These are phyloP conservation scores for Fusarium caatingaense DNA, from an alignment of 2,329 filamentous ascomycete genomes.

Conservation along the genomic window DNA sequence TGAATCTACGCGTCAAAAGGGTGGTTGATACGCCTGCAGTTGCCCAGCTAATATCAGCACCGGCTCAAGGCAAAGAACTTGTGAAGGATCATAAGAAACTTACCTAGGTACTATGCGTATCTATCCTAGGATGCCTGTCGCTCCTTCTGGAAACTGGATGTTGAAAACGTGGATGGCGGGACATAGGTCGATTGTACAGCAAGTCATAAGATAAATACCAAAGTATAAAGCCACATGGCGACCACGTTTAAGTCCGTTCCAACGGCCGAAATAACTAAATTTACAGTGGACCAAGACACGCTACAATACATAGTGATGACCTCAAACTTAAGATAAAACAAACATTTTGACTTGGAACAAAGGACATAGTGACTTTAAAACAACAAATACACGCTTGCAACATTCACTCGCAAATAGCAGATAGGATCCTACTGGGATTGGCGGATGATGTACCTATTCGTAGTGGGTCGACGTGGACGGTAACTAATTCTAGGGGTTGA, in stretches of 20 bases:
- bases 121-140: too few relatives aligned
- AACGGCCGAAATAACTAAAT: background rate
- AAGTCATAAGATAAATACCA: background rate
- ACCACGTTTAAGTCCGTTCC: background rate
- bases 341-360: constrained; percentile 5
- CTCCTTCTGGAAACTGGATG: background rate
- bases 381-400: background rate
- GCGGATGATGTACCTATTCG: background rate
- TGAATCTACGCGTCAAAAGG: background rate
- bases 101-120: background rate
- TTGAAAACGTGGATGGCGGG: background rate
- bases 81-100: background rate
- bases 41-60: background rate
- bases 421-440: background rate
- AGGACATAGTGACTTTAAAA: background rate
- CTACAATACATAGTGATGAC: background rate
- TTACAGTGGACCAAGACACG: background rate
- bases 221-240: background rate
- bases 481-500: constrained; percentile 9
- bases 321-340: background rate
- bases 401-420: background rate
- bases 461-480: constrained; percentile 15
- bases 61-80: background rate
- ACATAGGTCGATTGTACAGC: background rate
- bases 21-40: too few relatives aligned